A percentile compares a stretch with the other conserved stretches of the same genome.
phyloP scores from a whole-genome alignment of 371 early-diverging fungal genomes.

The Nosema bombycis region DNA sequence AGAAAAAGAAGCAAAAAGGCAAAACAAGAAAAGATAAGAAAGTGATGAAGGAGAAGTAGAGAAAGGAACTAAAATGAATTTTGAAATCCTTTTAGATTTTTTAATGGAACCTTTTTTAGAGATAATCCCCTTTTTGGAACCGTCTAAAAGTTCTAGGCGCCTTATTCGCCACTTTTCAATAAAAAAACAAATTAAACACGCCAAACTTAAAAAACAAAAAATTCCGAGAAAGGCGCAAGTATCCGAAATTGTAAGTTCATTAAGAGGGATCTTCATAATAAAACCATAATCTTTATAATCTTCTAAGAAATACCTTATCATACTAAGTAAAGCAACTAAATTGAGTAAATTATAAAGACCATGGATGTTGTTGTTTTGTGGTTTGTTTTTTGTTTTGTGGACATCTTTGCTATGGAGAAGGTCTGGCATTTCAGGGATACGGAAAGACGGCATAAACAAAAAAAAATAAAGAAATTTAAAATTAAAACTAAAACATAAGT shows the following conservation, averaged over 20 bases:
- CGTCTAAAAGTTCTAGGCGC: no score
- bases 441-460: no score
- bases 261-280: slow-evolving; percentile 35
- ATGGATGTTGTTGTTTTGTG: no score
- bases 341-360: slow-evolving; percentile 35
- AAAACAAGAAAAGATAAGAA: neutral
- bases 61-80: no score
- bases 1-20: slow-evolving; percentile 6
- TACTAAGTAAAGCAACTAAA: slow-evolving; percentile 33
- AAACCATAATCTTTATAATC: slow-evolving; percentile 38
- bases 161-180: neutral
- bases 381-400: no score
- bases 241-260: slow-evolving; percentile 15
- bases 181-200: slow-evolving; percentile 26
- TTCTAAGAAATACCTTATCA: slow-evolving; percentile 35
- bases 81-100: no score
- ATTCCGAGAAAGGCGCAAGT: neutral
- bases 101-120: neutral
- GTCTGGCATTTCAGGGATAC: no score
- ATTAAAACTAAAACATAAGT: no score
- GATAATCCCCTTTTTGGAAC: neutral
- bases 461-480: no score
- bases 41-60: neutral
- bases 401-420: no score
- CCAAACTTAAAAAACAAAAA: slow-evolving; percentile 1